These are phyloP conservation scores for Nothophytophthora sp. DNA, from an alignment of 352 stramenopile genomes.

Conservation along the genomic window DNA sequence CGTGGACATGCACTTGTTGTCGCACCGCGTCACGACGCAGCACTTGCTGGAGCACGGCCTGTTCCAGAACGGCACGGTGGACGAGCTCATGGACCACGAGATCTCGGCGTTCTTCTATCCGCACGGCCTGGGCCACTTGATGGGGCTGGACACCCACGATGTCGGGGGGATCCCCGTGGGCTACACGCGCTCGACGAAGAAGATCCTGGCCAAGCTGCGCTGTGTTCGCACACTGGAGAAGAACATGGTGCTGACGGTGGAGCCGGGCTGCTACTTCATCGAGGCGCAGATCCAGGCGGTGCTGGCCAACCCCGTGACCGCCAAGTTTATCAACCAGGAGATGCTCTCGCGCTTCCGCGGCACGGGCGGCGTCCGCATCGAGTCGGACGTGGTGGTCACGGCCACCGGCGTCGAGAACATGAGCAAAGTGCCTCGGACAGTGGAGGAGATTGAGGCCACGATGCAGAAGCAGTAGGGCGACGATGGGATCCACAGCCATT, in stretches of 20 bases:
- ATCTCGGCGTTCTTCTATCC: slow-evolving; percentile 98
- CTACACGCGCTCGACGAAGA: slow-evolving; percentile 40
- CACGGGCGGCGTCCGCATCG: slow-evolving; percentile 96
- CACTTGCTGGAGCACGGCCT: slow-evolving; percentile 82
- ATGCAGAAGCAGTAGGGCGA: slow-evolving; percentile 80
- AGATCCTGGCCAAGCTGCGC: slow-evolving; percentile 83
- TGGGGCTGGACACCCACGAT: slow-evolving; percentile 98
- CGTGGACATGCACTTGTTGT: slow-evolving; percentile 93
- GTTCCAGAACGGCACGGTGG: slow-evolving; percentile 83
- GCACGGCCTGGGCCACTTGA: slow-evolving; percentile 97
- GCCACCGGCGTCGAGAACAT: slow-evolving; percentile 96
- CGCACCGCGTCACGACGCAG: slow-evolving; percentile 89
- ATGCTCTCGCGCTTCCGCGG: slow-evolving; percentile 90
- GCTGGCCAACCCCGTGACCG: slow-evolving; percentile 67
- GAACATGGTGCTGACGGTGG: slow-evolving; percentile 96
- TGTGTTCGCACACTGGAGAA: slow-evolving; percentile 89
- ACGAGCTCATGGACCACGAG: slow-evolving; percentile 94
- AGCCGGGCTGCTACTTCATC: slow-evolving; percentile 99
- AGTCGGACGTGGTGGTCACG: slow-evolving; percentile 98
- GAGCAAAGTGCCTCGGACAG: slow-evolving; percentile 94
- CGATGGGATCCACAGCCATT: no score
- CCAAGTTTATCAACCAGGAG: slow-evolving; percentile 76
- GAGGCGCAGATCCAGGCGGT: slow-evolving; percentile 92
- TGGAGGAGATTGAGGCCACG: slow-evolving; percentile 95
- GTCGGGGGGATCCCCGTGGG: slow-evolving; percentile 86